phyloP scores from a whole-genome alignment of 1,284 basidiomycete species.

The Boletellus deceptivus region DNA sequence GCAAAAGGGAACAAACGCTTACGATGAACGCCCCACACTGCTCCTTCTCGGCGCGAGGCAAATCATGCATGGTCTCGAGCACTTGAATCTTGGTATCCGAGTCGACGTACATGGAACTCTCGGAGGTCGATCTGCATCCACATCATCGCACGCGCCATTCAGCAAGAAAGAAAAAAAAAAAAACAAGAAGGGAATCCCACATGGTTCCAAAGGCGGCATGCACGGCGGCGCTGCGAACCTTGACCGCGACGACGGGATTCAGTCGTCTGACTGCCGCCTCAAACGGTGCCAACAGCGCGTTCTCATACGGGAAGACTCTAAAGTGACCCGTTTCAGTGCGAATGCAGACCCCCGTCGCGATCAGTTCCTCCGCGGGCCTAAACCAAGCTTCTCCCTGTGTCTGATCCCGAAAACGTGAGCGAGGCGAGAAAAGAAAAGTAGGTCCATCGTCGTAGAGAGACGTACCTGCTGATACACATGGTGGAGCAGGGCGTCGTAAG shows the following conservation, averaged over 20 bases:
- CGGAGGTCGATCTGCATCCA: slow-evolving; percentile 5
- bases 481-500: slow-evolving; percentile 39
- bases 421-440: background rate
- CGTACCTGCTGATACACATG: slow-evolving; percentile 36
- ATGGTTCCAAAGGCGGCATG: slow-evolving; percentile 65
- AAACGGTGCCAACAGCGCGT: slow-evolving; percentile 61
- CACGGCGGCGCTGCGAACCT: slow-evolving; percentile 76
- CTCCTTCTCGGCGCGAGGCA: slow-evolving; percentile 76
- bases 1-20: too few species aligned
- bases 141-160: background rate
- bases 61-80: slow-evolving; percentile 60
- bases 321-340: slow-evolving; percentile 63
- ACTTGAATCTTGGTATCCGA: slow-evolving; percentile 71
- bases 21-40: slow-evolving; percentile 83
- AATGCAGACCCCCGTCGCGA: slow-evolving; percentile 60
- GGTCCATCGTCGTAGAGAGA: background rate
- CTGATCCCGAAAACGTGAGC: slow-evolving; percentile 28
- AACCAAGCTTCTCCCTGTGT: slow-evolving; percentile 60
- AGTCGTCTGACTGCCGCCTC: slow-evolving; percentile 68
- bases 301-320: slow-evolving; percentile 73
- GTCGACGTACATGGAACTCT: slow-evolving; percentile 57
- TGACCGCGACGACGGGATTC: slow-evolving; percentile 80
- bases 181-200: slow-evolving; percentile 10
- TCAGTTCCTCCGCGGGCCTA: slow-evolving; percentile 45
- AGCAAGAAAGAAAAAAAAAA: background rate